Conservation (phyloP, 306 rosid genomes). For the Medicago ruthenica region DNA sequence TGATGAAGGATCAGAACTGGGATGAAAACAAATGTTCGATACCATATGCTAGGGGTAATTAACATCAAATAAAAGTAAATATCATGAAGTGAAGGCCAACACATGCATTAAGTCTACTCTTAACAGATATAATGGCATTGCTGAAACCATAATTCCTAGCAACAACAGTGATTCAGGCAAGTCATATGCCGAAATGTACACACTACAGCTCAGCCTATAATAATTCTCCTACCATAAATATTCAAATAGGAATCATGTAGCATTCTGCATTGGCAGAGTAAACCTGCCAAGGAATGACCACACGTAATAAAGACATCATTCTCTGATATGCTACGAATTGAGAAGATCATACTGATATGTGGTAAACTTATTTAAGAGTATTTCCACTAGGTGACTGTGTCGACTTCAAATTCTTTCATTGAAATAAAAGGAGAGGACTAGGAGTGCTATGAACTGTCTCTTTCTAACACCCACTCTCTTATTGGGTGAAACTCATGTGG, state of each 20-base stretch:
- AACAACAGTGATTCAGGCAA: conserved; percentile 1
- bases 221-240: not conserved
- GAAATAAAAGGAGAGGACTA: not conserved
- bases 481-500: too few relatives aligned
- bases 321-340: not conserved
- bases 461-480: too few relatives aligned
- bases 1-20: not conserved
- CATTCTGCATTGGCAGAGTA: conserved; percentile 2
- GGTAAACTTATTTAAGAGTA: conserved; percentile 1
- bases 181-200: not conserved
- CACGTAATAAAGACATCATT: not conserved
- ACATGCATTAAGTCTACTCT: not conserved
- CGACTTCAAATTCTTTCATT: not conserved
- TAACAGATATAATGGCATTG: conserved; percentile 12
- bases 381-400: conserved; percentile 17
- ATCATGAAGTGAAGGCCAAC: not conserved
- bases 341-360: not conserved
- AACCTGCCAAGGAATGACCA: conserved; percentile 14
- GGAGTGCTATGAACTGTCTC: too few relatives aligned
- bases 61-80: conserved; percentile 7
- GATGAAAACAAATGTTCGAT: not conserved
- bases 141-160: conserved; percentile 22
- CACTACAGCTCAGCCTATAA: not conserved
- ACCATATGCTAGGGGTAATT: not conserved
- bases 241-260: conserved; percentile 13